Evolutionary conservation across 2,329 filamentous ascomycete species (phyloP), one percentile per base, ranked within the genome.

Genomic region (Ilyonectria robusta): DNA sequence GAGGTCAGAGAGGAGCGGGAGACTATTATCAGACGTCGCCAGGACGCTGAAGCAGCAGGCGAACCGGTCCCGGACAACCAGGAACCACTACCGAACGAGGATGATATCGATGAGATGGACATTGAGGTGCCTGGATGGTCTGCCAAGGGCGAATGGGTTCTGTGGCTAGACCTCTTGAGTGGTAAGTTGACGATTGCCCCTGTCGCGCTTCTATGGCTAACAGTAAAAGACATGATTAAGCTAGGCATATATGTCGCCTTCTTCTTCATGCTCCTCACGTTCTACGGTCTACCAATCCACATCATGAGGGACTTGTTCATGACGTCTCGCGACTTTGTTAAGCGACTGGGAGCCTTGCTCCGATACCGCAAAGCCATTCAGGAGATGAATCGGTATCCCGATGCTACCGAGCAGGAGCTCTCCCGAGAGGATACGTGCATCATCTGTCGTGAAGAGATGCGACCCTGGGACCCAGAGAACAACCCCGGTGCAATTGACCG

Each of bases 81-180:
- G 62, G 84, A 85, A 53, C 83, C 86, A 44, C 77, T 92, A 23
- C 90, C 89, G 2, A 85, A 85, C 61, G 91, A 93, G 66, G 90
- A 94, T 54, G 92, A 95, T 65, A 87, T 98, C 21, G 94, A 98
- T 67, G 95, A 97, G 79, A 94, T 96, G 84, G 95, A 99, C 72
- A 92, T 96, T 59, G 96, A 99, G 78, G 94, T 98, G 21, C 93
- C 95, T 4, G 96, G 95, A 10, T 99, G 96, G 96, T 94, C 98
- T 77, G 91, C 94, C 67, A 99, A 98, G 84, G 94, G 96, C 42
- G 93, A 96, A 74, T 98, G 93, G 89, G 87, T 98, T 15, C 90
- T 99, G 73, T 94, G 92, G 76, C 85, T 98, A 65, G 95, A 99
- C 79, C 88, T 99, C 19, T 80, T 92, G 48, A 94, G 93, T 55